Conservation (phyloP, 768 basidiomycete genomes). For the Psilocybe cubensis region DNA sequence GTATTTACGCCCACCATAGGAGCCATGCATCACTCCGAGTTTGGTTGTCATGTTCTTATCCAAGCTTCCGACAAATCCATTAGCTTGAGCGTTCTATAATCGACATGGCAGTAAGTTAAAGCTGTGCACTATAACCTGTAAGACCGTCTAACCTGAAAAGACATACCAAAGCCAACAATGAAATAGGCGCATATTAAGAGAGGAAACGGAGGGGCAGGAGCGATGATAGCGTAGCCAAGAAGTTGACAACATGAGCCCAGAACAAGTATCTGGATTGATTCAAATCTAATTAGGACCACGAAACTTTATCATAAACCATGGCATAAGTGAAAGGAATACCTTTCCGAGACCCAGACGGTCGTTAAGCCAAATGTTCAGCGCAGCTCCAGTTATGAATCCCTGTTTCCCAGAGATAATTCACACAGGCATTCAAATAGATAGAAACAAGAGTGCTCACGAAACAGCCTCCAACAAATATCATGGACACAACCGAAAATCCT, state of each 20-base stretch:
- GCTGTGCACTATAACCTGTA: neutral
- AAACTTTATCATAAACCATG: no score
- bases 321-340: constrained; percentile 29
- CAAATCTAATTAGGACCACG: no score
- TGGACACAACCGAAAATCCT: constrained; percentile 23
- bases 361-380: constrained; percentile 40
- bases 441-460: constrained; percentile 11
- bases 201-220: constrained; percentile 64
- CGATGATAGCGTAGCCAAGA: constrained; percentile 52
- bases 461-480: constrained; percentile 26
- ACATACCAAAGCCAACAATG: constrained; percentile 46
- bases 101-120: neutral
- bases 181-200: constrained; percentile 51
- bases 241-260: constrained; percentile 53
- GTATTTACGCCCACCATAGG: constrained; percentile 48
- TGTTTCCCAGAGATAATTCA: constrained; percentile 5
- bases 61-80: constrained; percentile 66
- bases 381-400: constrained; percentile 44
- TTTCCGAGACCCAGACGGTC: constrained; percentile 46
- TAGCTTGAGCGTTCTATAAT: constrained; percentile 68
- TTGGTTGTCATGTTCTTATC: constrained; percentile 59
- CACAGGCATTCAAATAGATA: neutral
- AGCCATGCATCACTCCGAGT: constrained; percentile 70
- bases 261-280: constrained; percentile 15
- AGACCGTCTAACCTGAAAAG: constrained; percentile 41